Conservation (phyloP, 2,329 filamentous ascomycete species). For the Zasmidium citrigriseum region DNA sequence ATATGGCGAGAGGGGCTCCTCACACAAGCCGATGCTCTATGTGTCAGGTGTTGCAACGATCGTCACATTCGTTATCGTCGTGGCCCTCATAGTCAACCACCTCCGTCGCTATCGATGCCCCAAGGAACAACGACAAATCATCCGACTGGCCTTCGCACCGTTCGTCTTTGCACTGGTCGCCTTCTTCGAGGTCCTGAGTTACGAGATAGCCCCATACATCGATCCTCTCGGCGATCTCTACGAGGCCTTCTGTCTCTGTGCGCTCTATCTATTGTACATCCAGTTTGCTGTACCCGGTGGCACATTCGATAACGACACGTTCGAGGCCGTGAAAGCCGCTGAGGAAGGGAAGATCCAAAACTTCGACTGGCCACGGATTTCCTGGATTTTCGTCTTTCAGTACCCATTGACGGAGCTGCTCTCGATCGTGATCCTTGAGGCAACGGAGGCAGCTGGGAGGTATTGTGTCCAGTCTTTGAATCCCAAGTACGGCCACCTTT, state of each 20-base stretch:
- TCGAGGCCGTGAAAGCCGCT: slow-evolving; percentile 21
- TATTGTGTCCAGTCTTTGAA: slow-evolving; percentile 29
- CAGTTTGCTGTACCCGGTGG: slow-evolving; percentile 28
- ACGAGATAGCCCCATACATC: slow-evolving; percentile 31
- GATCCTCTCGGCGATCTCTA: slow-evolving; percentile 32
- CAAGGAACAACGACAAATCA: slow-evolving; percentile 34
- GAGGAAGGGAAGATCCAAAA: slow-evolving; percentile 17
- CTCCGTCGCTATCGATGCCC: slow-evolving; percentile 31
- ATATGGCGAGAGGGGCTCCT: slow-evolving; percentile 36
- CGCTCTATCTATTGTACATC: slow-evolving; percentile 30
- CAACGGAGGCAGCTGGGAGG: slow-evolving; percentile 23
- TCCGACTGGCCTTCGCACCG: slow-evolving; percentile 30
- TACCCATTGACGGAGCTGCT: slow-evolving; percentile 28
- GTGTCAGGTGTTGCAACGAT: slow-evolving; percentile 18
- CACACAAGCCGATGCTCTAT: slow-evolving; percentile 24
- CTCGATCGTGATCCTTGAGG: slow-evolving; percentile 24
- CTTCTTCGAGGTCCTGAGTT: slow-evolving; percentile 28
- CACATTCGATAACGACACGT: slow-evolving; percentile 23
- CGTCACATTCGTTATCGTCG: slow-evolving; percentile 20
- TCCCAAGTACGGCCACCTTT: slow-evolving; percentile 26
- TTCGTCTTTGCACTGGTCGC: slow-evolving; percentile 25
- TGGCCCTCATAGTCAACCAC: slow-evolving; percentile 28
- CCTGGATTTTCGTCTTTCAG: slow-evolving; percentile 33
- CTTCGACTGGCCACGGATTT: slow-evolving; percentile 22
- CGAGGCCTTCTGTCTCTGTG: slow-evolving; percentile 31